Evolutionary conservation across 805 yeast genomes (phyloP).

Genomic region (Hanseniaspora jakobsenii): DNA sequence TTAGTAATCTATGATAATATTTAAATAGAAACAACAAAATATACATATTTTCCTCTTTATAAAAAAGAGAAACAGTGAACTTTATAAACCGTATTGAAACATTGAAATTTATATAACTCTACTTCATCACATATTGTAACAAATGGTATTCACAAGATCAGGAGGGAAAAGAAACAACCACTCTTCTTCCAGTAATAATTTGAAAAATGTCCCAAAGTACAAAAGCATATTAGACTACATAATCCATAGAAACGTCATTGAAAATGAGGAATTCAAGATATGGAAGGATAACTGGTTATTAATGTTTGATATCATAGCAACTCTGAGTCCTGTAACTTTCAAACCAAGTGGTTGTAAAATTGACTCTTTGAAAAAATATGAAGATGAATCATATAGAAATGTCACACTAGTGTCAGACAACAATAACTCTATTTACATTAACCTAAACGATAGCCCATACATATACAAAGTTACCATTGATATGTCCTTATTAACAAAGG

Average conservation of each 20-base stretch:
- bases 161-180: constrained; percentile 7
- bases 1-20: too few species aligned
- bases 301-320: constrained; percentile 4
- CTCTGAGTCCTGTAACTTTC: constrained; percentile 4
- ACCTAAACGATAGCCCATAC: constrained; percentile 6
- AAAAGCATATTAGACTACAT: constrained; percentile 9
- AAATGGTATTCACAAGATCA: constrained; percentile 14
- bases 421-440: background rate
- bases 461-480: constrained; percentile 5
- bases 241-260: constrained; percentile 11
- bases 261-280: constrained; percentile 12
- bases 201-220: constrained; percentile 11
- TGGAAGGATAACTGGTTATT: constrained; percentile 13
- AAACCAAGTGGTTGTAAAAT: background rate
- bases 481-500: background rate
- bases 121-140: background rate
- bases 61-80: too few species aligned
- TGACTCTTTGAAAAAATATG: constrained; percentile 10
- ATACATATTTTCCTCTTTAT: too few species aligned
- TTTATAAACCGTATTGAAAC: too few species aligned
- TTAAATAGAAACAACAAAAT: too few species aligned
- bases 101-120: too few species aligned
- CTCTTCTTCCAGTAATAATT: constrained; percentile 1
- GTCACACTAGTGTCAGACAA: background rate
- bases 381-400: constrained; percentile 1